Evolutionary conservation across 2,329 filamentous ascomycete species (phyloP), one percentile per base, ranked within the genome.

Genomic region (Cercospora sp.): DNA sequence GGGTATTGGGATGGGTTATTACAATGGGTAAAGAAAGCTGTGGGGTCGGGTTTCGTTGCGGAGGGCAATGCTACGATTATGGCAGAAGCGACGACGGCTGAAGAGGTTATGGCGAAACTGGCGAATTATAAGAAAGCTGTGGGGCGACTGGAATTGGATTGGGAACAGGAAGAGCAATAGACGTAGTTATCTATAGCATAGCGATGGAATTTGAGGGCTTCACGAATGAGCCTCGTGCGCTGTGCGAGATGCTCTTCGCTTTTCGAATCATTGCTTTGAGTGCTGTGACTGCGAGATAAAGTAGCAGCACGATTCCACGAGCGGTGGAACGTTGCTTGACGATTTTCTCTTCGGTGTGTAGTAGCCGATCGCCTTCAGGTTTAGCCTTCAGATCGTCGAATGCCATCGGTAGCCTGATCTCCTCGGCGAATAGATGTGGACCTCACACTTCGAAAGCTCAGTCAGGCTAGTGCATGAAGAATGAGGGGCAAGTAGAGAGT

Each of bases 1-100:
- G 92, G 93, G 0, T 98, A 97, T 81, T 99, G 94, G 87, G 91
- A 96, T 79, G 93, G 93, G 0, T 82, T 98, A 71, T 80, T 97
- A 67, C 81, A 86, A 61, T 97, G 94, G 94, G 88, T 97, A 68
- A 84, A 86, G 76, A 91, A 87, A 72, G 89, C 91, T 9, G 90
- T 94, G 3, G 82, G 86, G 65, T 86, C 90, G 69, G 92, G 92
- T 0, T 98, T 97, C 76, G 89, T 99, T 61, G 86, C 86, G 65
- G 80, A 84, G 40, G 87, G 83, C 26, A 94, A 93, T 80, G 87
- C 86, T 59, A 83, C 86, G 12, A 98, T 98, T 71, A 81, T 98
- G 73, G 88, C 90, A 1, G 91, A 94, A 77, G 93, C 92, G 5
- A 85, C 84, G 73, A 87, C 85, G 61, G 86, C 91, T 1, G 88